These are phyloP conservation scores for Clausena lansium DNA, from an alignment of 345 rosid species.

Conservation along the genomic window DNA sequence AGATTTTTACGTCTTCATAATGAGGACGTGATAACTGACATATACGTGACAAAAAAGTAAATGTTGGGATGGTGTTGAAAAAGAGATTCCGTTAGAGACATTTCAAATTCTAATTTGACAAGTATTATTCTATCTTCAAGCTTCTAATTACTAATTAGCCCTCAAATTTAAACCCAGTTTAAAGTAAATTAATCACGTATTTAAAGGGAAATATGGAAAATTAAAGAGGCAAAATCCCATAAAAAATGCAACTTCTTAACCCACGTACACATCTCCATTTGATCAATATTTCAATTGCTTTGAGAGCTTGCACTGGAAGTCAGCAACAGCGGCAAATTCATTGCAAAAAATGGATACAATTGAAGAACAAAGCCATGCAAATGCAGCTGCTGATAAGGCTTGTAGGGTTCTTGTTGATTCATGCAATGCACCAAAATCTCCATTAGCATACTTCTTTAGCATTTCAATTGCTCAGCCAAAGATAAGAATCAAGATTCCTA, in stretches of 20 bases:
- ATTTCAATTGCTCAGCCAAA: constrained; percentile 19
- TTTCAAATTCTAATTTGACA: not conserved
- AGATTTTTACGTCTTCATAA: not conserved
- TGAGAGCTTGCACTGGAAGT: not conserved
- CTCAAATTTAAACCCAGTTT: not conserved
- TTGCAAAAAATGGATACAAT: not conserved
- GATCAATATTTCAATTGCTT: not conserved
- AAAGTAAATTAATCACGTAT: not conserved
- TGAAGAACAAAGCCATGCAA: not conserved
- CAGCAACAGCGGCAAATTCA: constrained; percentile 4
- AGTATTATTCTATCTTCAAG: not conserved
- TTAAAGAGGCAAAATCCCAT: constrained; percentile 10
- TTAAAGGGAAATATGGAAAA: not conserved
- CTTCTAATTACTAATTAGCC: not conserved
- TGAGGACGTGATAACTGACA: not conserved
- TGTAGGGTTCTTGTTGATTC: not conserved
- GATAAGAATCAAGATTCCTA: constrained; percentile 32
- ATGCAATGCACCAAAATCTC: not conserved
- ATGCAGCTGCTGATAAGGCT: not conserved
- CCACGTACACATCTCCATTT: constrained; percentile 5
- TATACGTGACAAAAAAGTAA: not conserved
- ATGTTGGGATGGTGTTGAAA: not conserved
- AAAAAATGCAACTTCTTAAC: constrained; percentile 17
- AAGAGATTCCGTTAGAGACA: not conserved
- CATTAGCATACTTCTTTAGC: constrained; percentile 5